A percentile compares a stretch with the other conserved stretches of the same genome.
These are phyloP conservation scores for Fusarium sterilihyphosum DNA, from an alignment of 2,329 filamentous ascomycete species.

Conservation along the genomic window DNA sequence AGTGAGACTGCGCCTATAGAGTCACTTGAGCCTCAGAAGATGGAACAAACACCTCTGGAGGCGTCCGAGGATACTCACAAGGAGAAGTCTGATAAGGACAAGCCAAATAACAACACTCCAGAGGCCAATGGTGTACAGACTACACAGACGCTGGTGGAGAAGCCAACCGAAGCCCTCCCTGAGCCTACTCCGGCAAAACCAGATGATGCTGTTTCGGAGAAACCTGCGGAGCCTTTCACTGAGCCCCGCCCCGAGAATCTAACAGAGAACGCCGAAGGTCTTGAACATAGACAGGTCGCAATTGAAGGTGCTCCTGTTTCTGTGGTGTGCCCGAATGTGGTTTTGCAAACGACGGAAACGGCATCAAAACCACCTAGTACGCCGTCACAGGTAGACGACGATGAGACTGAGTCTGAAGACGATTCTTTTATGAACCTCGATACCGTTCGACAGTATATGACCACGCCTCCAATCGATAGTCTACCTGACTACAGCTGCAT, in stretches of 20 bases:
- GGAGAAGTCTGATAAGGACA: not conserved
- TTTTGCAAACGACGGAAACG: conserved; percentile 44
- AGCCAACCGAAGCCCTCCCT: not conserved
- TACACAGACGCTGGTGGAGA: not conserved
- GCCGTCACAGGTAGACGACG: conserved; percentile 61
- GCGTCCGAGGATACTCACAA: not conserved
- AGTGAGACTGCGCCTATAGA: not conserved
- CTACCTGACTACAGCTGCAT: conserved; percentile 59
- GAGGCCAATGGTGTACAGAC: not conserved
- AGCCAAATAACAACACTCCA: not conserved
- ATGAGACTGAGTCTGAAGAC: conserved; percentile 65
- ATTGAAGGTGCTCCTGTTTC: not conserved
- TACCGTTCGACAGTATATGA: conserved; percentile 60
- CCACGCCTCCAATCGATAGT: conserved; percentile 64
- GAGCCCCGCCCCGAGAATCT: not conserved
- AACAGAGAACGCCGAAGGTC: not conserved
- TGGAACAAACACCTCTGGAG: not conserved
- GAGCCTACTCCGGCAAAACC: not conserved
- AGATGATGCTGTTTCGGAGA: not conserved
- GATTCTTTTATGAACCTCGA: conserved; percentile 61
- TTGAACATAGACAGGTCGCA: not conserved
- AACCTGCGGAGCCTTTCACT: not conserved
- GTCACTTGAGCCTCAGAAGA: conserved; percentile 3
- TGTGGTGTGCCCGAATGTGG: conserved; percentile 17
- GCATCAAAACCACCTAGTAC: conserved; percentile 54